These are phyloP conservation scores for Dendrostoma leiphaemia DNA, from an alignment of 2,329 filamentous ascomycete genomes.

Conservation along the genomic window DNA sequence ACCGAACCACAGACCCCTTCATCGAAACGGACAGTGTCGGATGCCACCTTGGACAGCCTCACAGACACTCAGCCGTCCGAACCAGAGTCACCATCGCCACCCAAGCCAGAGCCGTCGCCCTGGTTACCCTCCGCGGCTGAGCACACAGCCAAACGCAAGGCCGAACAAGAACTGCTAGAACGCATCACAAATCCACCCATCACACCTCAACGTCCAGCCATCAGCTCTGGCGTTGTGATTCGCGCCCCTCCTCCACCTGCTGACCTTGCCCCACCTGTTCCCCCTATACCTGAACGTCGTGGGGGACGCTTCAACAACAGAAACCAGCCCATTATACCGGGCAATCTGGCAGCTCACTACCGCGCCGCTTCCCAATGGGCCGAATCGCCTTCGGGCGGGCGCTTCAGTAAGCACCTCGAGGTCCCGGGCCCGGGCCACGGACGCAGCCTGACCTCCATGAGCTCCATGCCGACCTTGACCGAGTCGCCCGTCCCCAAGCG, in stretches of 20 bases:
- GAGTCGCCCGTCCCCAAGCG: not conserved
- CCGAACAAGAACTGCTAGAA: constrained; percentile 7
- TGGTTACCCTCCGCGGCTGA: constrained; percentile 38
- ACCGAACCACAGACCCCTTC: constrained; percentile 1
- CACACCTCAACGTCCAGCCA: constrained; percentile 10
- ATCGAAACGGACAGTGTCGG: not conserved
- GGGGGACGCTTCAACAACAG: not conserved
- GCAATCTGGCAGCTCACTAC: constrained; percentile 8
- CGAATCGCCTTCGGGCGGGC: constrained; percentile 1
- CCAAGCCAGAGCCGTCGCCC: constrained; percentile 21
- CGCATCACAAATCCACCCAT: not conserved
- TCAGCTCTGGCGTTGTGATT: constrained; percentile 2
- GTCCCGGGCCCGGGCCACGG: constrained; percentile 1
- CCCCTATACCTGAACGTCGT: not conserved
- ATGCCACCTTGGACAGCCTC: not conserved
- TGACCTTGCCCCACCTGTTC: not conserved
- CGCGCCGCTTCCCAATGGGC: constrained; percentile 15
- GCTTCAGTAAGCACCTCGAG: constrained; percentile 6
- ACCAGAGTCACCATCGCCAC: constrained; percentile 24
- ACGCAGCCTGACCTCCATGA: not conserved
- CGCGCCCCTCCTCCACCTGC: not conserved
- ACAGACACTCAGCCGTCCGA: not conserved
- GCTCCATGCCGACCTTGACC: not conserved
- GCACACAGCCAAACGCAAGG: constrained; percentile 23
- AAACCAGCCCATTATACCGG: not conserved